Conservation (phyloP, 257 asterid species). For the Jasminum sambac region DNA sequence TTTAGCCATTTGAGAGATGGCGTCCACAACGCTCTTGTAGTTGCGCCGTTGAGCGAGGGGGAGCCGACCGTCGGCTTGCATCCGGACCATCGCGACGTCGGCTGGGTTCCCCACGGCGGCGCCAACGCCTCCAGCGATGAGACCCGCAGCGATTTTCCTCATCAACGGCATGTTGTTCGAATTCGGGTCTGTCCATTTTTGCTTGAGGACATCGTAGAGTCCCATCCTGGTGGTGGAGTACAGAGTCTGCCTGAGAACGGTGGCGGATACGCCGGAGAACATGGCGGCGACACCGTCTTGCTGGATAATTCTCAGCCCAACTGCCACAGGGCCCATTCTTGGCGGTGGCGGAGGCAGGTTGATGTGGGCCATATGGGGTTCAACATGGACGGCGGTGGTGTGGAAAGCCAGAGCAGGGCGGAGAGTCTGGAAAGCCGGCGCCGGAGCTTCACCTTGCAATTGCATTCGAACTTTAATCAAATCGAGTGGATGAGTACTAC, state of each 20-base stretch:
- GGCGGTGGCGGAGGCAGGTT: slow-evolving; percentile 30
- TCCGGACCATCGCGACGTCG: slow-evolving; percentile 73
- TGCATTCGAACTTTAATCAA: slow-evolving; percentile 65
- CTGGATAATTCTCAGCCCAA: slow-evolving; percentile 47
- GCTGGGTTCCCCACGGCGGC: slow-evolving; percentile 81
- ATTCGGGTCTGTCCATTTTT: slow-evolving; percentile 50
- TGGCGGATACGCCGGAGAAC: slow-evolving; percentile 71
- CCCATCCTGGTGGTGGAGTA: slow-evolving; percentile 79
- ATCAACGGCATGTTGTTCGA: slow-evolving; percentile 39
- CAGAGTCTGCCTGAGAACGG: slow-evolving; percentile 61
- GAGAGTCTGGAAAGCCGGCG: slow-evolving; percentile 26
- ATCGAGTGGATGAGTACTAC: slow-evolving; percentile 61
- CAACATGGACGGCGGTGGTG: slow-evolving; percentile 12
- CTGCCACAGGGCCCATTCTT: slow-evolving; percentile 46
- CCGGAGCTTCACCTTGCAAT: slow-evolving; percentile 50
- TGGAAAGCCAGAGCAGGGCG: slow-evolving; percentile 49
- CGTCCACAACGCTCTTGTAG: slow-evolving; percentile 60
- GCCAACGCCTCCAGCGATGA: slow-evolving; percentile 61
- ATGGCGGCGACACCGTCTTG: slow-evolving; percentile 56
- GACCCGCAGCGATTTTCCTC: slow-evolving; percentile 48
- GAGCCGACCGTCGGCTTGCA: slow-evolving; percentile 83
- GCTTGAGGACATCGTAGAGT: slow-evolving; percentile 58
- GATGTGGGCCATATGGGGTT: slow-evolving; percentile 9
- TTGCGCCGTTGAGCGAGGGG: slow-evolving; percentile 49
- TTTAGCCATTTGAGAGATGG: slow-evolving; percentile 51